Conservation (phyloP, 768 basidiomycete genomes). For the Lactifluus hygrophoroides region DNA sequence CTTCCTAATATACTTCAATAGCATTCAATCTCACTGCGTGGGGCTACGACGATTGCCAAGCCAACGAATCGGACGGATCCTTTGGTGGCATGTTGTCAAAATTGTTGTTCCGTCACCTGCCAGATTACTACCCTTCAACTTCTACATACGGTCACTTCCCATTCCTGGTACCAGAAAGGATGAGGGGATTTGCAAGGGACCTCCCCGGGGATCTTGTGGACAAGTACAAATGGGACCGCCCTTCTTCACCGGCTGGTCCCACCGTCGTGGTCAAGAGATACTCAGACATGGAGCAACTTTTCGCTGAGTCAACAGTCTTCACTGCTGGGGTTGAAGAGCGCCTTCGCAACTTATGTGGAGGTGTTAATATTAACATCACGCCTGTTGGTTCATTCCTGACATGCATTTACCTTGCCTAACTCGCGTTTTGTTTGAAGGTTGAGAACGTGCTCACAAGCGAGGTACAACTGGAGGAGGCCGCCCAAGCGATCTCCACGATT, state of each 20-base stretch:
- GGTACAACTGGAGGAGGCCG: not conserved
- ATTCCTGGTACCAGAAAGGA: slow-evolving; percentile 53
- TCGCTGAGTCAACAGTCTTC: slow-evolving; percentile 1
- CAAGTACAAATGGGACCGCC: slow-evolving; percentile 56
- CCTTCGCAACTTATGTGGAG: slow-evolving; percentile 5
- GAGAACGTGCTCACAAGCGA: not conserved
- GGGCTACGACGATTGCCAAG: slow-evolving; percentile 69
- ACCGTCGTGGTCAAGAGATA: not conserved
- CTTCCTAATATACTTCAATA: slow-evolving; percentile 23
- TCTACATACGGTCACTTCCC: slow-evolving; percentile 77
- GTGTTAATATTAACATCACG: slow-evolving; percentile 1
- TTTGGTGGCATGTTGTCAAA: slow-evolving; percentile 69
- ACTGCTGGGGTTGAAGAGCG: not conserved
- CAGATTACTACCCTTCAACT: slow-evolving; percentile 53
- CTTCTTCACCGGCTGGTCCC: slow-evolving; percentile 23
- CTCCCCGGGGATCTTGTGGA: slow-evolving; percentile 26
- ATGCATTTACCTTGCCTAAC: not conserved
- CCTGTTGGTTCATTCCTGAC: not conserved
- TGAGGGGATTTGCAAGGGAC: slow-evolving; percentile 35
- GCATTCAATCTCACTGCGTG: slow-evolving; percentile 70
- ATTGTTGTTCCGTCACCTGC: slow-evolving; percentile 64
- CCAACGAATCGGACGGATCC: slow-evolving; percentile 56
- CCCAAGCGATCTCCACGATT: not conserved
- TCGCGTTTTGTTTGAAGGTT: slow-evolving; percentile 2
- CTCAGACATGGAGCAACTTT: not conserved